Evolutionary conservation across 108 stramenopile genomes (phyloP), one percentile per base, ranked within the genome.

Genomic region (Ochromonas danica): DNA sequence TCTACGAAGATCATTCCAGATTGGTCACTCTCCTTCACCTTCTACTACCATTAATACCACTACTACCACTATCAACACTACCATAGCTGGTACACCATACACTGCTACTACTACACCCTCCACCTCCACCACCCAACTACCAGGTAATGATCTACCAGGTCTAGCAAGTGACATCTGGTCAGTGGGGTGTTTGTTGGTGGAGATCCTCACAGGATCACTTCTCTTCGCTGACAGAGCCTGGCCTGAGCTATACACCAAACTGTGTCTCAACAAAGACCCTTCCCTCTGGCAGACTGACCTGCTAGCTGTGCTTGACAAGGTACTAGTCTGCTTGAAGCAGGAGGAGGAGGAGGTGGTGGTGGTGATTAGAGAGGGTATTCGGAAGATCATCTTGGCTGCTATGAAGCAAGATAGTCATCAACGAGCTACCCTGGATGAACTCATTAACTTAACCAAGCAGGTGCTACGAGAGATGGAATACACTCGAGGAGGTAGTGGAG

Each of bases 241-340:
- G 72, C 14, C 31, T 6, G 72, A 75, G 38, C 43, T 75, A 6
- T 75, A 41, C 31, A 27, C 27, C 10, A 33, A 3, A 27, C 40
- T 75, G 31, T 75, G 72, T 75, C 22, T 75, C 22, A 40, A 70
- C n/a, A n/a, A n/a, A n/a, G n/a, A n/a, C n/a, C n/a, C n/a, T n/a
- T n/a, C n/a, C n/a, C n/a, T n/a, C n/a, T n/a, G n/a, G n/a, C n/a
- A n/a, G n/a, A n/a, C n/a, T n/a, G n/a, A n/a, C n/a, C n/a, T n/a
- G n/a, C n/a, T n/a, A n/a, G n/a, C n/a, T n/a, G n/a, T n/a, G n/a
- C n/a, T n/a, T n/a, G n/a, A n/a, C n/a, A n/a, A n/a, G n/a, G n/a
- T n/a, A n/a, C n/a, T n/a, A n/a, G n/a, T n/a, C n/a, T n/a, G n/a
- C n/a, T n/a, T n/a, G n/a, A n/a, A n/a, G n/a, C n/a, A n/a, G n/a